Evolutionary conservation across 805 yeast genomes (phyloP).

Genomic region (Ogataea salicorniae): DNA sequence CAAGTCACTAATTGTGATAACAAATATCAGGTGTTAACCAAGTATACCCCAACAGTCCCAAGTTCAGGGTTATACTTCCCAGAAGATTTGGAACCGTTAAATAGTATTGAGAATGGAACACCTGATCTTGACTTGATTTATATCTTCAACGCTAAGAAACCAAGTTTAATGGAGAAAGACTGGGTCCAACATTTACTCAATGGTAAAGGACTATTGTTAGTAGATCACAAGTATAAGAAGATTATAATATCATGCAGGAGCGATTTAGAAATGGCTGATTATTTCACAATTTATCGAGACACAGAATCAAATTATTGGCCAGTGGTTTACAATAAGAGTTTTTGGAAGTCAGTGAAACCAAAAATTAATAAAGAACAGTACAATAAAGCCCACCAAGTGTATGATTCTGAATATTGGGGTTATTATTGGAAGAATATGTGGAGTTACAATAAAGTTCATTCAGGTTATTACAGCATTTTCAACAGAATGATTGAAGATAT

Average conservation of each 20-base stretch:
- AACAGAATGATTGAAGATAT: slow-evolving; percentile 17
- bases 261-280: slow-evolving; percentile 16
- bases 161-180: slow-evolving; percentile 11
- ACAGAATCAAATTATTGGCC: slow-evolving; percentile 16
- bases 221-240: slow-evolving; percentile 15
- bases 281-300: slow-evolving; percentile 16
- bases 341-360: slow-evolving; percentile 11
- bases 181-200: slow-evolving; percentile 15
- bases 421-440: slow-evolving; percentile 14
- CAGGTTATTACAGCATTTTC: slow-evolving; percentile 17
- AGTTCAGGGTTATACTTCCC: slow-evolving; percentile 7
- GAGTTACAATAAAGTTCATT: slow-evolving; percentile 14
- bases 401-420: slow-evolving; percentile 12
- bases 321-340: slow-evolving; percentile 10
- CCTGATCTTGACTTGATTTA: slow-evolving; percentile 8
- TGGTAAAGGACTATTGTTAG: slow-evolving; percentile 14
- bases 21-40: slow-evolving; percentile 12
- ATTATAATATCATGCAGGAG: slow-evolving; percentile 16
- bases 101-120: slow-evolving; percentile 10
- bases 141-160: slow-evolving; percentile 10
- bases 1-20: slow-evolving; percentile 19
- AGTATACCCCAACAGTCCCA: not conserved
- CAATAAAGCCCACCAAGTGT: slow-evolving; percentile 5
- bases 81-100: slow-evolving; percentile 6
- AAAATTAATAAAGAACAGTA: slow-evolving; percentile 2